A percentile compares a stretch with the other conserved stretches of the same genome.
Evolutionary conservation across 1,139 yeast genomes (phyloP).

Genomic region (Lodderomyces theae): DNA sequence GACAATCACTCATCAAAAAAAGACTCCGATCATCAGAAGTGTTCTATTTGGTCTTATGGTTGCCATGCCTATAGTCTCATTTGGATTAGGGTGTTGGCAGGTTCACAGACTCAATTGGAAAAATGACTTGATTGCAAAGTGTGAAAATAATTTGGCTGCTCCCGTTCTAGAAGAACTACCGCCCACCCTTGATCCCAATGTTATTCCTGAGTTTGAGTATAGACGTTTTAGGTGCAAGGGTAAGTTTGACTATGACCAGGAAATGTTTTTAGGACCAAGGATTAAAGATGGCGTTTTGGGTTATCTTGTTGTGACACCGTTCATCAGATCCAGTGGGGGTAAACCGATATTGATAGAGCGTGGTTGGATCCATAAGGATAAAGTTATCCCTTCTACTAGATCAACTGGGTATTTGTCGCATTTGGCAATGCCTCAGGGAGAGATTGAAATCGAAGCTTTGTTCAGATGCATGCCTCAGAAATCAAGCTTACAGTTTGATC

Average conservation of each 20-base stretch:
- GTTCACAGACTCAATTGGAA: slow-evolving; percentile 85
- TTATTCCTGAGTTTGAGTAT: slow-evolving; percentile 70
- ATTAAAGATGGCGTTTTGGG: slow-evolving; percentile 75
- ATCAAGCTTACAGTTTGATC: slow-evolving; percentile 74
- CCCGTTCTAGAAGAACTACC: slow-evolving; percentile 72
- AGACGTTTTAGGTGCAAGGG: slow-evolving; percentile 75
- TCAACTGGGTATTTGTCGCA: slow-evolving; percentile 48
- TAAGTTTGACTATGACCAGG: slow-evolving; percentile 77
- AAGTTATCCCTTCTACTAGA: slow-evolving; percentile 64
- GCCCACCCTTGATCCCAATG: slow-evolving; percentile 50
- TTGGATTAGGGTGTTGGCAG: slow-evolving; percentile 94
- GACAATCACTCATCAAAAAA: slow-evolving; percentile 39
- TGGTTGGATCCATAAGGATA: slow-evolving; percentile 86
- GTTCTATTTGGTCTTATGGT: slow-evolving; percentile 59
- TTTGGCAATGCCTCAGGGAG: slow-evolving; percentile 71
- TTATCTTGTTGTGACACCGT: slow-evolving; percentile 77
- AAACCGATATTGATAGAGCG: slow-evolving; percentile 73
- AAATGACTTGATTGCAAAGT: slow-evolving; percentile 71
- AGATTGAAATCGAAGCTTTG: slow-evolving; percentile 69
- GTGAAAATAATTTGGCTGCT: slow-evolving; percentile 76
- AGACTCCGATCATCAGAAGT: slow-evolving; percentile 40
- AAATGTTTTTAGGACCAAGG: slow-evolving; percentile 90
- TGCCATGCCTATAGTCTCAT: slow-evolving; percentile 85
- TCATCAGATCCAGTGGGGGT: slow-evolving; percentile 72
- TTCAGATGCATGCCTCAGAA: slow-evolving; percentile 69